Evolutionary conservation across 179 eudicot genomes (phyloP).

Genomic region (Beta lomatogona): DNA sequence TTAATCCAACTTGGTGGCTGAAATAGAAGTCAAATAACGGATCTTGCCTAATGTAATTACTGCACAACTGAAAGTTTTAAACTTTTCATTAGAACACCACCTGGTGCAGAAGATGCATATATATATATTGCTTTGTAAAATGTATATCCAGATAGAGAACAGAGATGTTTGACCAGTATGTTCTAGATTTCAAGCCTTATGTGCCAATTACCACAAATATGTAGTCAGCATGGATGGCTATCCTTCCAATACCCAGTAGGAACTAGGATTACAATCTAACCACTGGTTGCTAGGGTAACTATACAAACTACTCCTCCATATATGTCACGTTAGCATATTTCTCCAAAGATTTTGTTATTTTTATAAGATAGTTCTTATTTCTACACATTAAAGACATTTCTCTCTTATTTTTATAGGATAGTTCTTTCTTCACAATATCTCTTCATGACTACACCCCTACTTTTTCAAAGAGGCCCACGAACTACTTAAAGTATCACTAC

Average conservation of each 20-base stretch:
- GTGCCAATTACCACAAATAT: not conserved
- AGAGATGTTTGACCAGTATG: not conserved
- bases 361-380: no score
- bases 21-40: not conserved
- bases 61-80: not conserved
- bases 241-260: not conserved
- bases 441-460: no score
- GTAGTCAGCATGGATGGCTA: constrained; percentile 4
- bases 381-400: no score
- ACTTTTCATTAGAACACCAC: not conserved
- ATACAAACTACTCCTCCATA: not conserved
- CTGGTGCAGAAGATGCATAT: not conserved
- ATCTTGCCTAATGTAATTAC: not conserved
- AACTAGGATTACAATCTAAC: not conserved
- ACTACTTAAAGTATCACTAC: no score
- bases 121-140: not conserved
- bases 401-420: no score
- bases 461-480: no score
- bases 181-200: not conserved
- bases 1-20: not conserved
- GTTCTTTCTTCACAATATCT: no score
- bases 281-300: not conserved
- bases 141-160: not conserved
- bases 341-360: no score
- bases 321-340: no score